Evolutionary conservation across 176 grass and related monocot species (phyloP).

Genomic region (Guadua angustifolia): DNA sequence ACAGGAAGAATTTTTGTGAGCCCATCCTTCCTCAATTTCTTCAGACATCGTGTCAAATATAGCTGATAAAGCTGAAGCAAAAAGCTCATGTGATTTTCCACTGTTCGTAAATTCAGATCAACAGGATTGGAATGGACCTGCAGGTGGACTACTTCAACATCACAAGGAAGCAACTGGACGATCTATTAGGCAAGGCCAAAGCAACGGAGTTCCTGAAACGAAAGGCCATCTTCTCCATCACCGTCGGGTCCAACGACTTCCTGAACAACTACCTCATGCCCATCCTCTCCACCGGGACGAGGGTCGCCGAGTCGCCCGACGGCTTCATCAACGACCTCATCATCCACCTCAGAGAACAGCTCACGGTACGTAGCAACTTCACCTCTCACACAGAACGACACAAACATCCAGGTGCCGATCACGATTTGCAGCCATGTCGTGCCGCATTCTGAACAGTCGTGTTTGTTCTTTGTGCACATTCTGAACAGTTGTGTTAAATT

Average conservation of each 20-base stretch:
- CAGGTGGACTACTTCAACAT: slow-evolving; percentile 95
- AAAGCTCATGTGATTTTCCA: not conserved
- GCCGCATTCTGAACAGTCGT: not conserved
- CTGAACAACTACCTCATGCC: slow-evolving; percentile 98
- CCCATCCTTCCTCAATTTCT: not conserved
- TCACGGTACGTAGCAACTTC: slow-evolving; percentile 43
- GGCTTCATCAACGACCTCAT: slow-evolving; percentile 70
- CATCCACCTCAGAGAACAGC: slow-evolving; percentile 67
- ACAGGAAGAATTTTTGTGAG: slow-evolving; percentile 79
- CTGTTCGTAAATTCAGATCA: slow-evolving; percentile 49
- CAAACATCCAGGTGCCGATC: not conserved
- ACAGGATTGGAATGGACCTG: slow-evolving; percentile 86
- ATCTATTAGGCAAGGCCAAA: slow-evolving; percentile 54
- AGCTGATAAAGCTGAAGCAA: too few species aligned
- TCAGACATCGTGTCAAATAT: too few species aligned
- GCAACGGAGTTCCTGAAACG: slow-evolving; percentile 48
- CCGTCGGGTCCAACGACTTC: slow-evolving; percentile 90
- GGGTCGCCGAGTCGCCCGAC: slow-evolving; percentile 67
- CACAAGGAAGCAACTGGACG: slow-evolving; percentile 63
- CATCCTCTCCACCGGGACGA: slow-evolving; percentile 59
- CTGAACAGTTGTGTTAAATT: too few species aligned
- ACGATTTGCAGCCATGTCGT: not conserved
- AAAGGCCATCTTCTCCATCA: slow-evolving; percentile 87
- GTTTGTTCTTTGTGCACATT: too few species aligned
- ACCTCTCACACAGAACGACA: not conserved